phyloP scores from a whole-genome alignment of 2,329 filamentous ascomycete species.

The Colletotrichum sp. region DNA sequence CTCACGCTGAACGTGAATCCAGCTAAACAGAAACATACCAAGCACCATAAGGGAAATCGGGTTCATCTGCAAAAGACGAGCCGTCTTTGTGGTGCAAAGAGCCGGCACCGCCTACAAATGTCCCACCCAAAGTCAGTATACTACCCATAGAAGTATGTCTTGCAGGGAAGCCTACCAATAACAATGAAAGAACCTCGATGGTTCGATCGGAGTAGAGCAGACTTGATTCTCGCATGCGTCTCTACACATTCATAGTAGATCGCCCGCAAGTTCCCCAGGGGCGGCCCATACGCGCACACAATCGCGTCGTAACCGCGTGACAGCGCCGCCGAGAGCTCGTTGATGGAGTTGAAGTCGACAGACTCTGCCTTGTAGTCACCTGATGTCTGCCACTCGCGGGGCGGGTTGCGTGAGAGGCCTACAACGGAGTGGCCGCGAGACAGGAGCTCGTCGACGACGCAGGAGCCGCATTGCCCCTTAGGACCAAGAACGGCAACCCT shows the following conservation, averaged over 20 bases:
- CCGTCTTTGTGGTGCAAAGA: background rate
- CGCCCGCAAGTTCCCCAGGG: background rate
- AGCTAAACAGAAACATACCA: background rate
- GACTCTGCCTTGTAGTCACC: background rate
- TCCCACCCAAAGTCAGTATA: background rate
- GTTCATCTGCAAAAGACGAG: background rate
- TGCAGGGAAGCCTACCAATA: background rate
- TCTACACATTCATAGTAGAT: background rate
- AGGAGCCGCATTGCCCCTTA: background rate
- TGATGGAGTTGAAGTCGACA: background rate
- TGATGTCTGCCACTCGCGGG: background rate
- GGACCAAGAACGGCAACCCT: background rate
- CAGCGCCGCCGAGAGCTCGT: background rate
- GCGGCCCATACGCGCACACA: background rate
- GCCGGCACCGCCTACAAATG: background rate
- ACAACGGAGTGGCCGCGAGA: background rate
- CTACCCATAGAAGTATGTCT: background rate
- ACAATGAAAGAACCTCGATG: background rate
- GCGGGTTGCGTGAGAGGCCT: background rate
- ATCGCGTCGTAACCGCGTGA: background rate
- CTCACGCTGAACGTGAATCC: fast-evolving
- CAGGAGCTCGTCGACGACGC: background rate
- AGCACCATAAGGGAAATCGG: background rate
- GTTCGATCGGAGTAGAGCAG: background rate
- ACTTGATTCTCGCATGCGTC: background rate